Percentiles rank a stretch among this genome's conserved stretches.
phyloP scores from a whole-genome alignment of 1,284 basidiomycete genomes.

The Meira nashicola region DNA sequence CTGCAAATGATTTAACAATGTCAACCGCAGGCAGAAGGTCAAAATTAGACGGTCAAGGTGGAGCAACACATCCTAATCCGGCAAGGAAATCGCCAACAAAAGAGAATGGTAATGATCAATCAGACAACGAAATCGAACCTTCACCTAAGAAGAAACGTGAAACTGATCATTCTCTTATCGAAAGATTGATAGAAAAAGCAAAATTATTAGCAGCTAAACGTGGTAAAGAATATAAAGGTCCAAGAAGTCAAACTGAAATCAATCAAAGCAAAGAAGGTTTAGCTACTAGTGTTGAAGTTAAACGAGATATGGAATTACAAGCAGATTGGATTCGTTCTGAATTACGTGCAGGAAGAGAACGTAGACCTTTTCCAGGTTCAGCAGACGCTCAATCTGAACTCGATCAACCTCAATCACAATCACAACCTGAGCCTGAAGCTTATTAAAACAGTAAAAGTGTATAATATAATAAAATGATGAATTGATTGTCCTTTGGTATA shows the following conservation, averaged over 20 bases:
- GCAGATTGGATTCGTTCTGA: constrained; percentile 34
- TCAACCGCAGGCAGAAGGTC: constrained; percentile 53
- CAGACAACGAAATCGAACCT: constrained; percentile 24
- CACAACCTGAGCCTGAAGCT: constrained; percentile 2
- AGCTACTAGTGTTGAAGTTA: constrained; percentile 37
- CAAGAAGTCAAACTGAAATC: constrained; percentile 38
- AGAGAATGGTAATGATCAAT: constrained; percentile 29
- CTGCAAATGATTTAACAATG: constrained; percentile 54
- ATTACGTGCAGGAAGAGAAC: constrained; percentile 13
- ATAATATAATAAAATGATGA: not conserved
- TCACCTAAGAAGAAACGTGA: constrained; percentile 45
- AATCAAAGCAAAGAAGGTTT: constrained; percentile 37
- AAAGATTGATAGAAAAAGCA: constrained; percentile 27
- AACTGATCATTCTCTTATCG: constrained; percentile 50
- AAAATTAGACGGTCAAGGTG: constrained; percentile 38
- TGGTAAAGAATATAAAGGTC: constrained; percentile 28
- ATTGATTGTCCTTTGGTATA: too few species aligned
- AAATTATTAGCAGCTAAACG: constrained; percentile 29
- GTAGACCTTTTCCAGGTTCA: constrained; percentile 3
- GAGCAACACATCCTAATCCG: constrained; percentile 17
- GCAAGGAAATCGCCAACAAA: constrained; percentile 29
- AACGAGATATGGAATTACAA: constrained; percentile 33
- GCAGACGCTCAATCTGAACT: not conserved
- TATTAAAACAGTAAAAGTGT: not conserved
- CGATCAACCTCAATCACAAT: not conserved